Evolutionary conservation across 2,329 filamentous ascomycete genomes (phyloP), one percentile per base, ranked within the genome.

Genomic region (Davidsoniella virescens): DNA sequence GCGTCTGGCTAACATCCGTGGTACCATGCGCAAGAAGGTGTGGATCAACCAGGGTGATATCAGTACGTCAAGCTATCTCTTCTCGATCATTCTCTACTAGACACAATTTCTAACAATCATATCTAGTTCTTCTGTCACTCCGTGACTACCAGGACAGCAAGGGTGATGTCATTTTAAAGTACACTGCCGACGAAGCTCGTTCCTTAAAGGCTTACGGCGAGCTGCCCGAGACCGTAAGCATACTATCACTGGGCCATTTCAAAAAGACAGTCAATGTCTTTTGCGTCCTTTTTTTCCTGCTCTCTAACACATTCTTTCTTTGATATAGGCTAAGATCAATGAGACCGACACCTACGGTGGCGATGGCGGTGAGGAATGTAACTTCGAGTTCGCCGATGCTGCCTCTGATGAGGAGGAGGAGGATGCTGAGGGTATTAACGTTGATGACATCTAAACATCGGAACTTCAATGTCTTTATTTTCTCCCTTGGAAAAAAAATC

Each of bases 1-100:
- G 67, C 81, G 87, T 54, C 77, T 67, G 39, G 85, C 82, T 55
- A 64, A 65, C 54, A 68, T 66, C 55, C 54, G 54, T 36, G 54
- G 54, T 50, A 55, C 53, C 50, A 55, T 98, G 62, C 82, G 92
- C 62, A 98, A 98, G 78, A 98, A 98, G 78, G 92, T 96, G 68
- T 95, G 87, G 87, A 95, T 95, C 76, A 95, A 94, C 76, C 87
- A 94, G 72, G 87, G 87, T 63, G 87, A 94, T 66, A 94, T 94
- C 65, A 56, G 52, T 53, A 53, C 33, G 52, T 49, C 44, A 8
- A 29, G 6, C 10, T 8, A 5, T 33, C 10, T 33, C 7, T 33
- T 33, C 7, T 2, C 20, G 26, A 5, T 42, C n/a, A 33, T 29
- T 44, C 14, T 25, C 49, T 26, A 5, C n/a, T 12, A 5, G 8